Evolutionary conservation across 2,329 filamentous ascomycete species (phyloP).

Genomic region (Curvularia sp.): DNA sequence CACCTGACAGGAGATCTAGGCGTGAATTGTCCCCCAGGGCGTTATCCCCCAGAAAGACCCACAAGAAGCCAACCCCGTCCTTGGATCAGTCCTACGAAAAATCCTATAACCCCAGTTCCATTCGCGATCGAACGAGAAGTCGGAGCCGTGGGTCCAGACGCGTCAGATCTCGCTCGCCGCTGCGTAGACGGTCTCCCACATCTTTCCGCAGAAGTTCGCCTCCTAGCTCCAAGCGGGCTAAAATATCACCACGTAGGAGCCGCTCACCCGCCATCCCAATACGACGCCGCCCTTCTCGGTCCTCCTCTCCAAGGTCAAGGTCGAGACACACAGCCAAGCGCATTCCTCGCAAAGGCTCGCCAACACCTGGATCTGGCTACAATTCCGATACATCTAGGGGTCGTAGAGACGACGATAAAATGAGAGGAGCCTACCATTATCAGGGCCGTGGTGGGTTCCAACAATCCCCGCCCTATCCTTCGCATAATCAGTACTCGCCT

Average conservation of each 20-base stretch:
- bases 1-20: constrained; percentile 41
- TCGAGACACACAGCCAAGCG: constrained; percentile 22
- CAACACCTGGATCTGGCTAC: constrained; percentile 37
- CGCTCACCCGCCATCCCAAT: constrained; percentile 36
- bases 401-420: constrained; percentile 39
- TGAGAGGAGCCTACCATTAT: constrained; percentile 48
- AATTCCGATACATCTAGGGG: constrained; percentile 42
- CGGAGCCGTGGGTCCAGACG: constrained; percentile 37
- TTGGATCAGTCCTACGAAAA: constrained; percentile 34
- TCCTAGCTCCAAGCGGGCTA: constrained; percentile 26
- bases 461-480: constrained; percentile 66
- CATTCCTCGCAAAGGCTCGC: constrained; percentile 38
- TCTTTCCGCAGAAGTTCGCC: constrained; percentile 37
- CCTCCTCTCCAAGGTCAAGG: constrained; percentile 33
- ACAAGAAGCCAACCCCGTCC: constrained; percentile 35
- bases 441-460: constrained; percentile 57
- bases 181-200: constrained; percentile 39
- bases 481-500: constrained; percentile 67
- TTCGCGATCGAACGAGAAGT: constrained; percentile 34
- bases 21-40: constrained; percentile 39
- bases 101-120: constrained; percentile 24
- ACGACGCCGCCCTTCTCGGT: constrained; percentile 41
- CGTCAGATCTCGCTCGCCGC: constrained; percentile 44
- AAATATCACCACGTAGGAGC: constrained; percentile 29
- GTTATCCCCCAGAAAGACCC: constrained; percentile 42